Evolutionary conservation across 1,139 yeast species (phyloP).

Genomic region (Candida sp.): DNA sequence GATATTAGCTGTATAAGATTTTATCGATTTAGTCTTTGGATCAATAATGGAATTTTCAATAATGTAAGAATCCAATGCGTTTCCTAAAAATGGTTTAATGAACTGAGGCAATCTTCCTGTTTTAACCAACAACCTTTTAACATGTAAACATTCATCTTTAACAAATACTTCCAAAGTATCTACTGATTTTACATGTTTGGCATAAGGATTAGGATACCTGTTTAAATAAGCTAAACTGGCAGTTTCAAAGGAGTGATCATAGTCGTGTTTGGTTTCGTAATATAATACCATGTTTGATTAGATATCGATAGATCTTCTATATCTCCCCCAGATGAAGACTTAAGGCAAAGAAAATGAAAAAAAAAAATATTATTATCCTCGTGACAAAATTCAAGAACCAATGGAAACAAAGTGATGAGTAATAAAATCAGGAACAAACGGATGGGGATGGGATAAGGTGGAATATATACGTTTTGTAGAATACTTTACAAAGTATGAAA

Average conservation of each 20-base stretch:
- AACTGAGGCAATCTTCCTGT: conserved; percentile 80
- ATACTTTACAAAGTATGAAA: no score
- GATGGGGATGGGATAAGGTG: no score
- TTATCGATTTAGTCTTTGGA: conserved; percentile 52
- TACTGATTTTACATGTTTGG: conserved; percentile 82
- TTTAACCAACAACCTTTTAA: conserved; percentile 75
- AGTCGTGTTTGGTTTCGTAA: conserved; percentile 54
- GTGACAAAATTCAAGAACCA: no score
- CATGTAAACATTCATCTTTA: conserved; percentile 56
- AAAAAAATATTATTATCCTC: no score
- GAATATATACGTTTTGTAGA: no score
- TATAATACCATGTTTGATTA: conserved; percentile 62
- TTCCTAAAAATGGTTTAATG: conserved; percentile 74
- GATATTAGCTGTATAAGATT: conserved; percentile 76
- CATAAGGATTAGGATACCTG: conserved; percentile 87
- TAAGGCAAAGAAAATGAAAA: neutral
- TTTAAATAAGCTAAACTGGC: conserved; percentile 79
- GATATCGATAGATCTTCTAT: no score
- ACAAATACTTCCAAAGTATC: conserved; percentile 68
- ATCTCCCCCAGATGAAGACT: neutral
- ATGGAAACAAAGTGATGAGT: no score
- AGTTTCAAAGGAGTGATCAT: conserved; percentile 64
- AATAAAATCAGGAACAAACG: no score
- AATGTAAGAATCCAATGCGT: conserved; percentile 75
- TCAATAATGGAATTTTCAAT: conserved; percentile 79